A percentile compares a stretch with the other conserved stretches of the same genome.
Evolutionary conservation across 768 basidiomycete genomes (phyloP).

Genomic region (Cystobasidium onofrii): DNA sequence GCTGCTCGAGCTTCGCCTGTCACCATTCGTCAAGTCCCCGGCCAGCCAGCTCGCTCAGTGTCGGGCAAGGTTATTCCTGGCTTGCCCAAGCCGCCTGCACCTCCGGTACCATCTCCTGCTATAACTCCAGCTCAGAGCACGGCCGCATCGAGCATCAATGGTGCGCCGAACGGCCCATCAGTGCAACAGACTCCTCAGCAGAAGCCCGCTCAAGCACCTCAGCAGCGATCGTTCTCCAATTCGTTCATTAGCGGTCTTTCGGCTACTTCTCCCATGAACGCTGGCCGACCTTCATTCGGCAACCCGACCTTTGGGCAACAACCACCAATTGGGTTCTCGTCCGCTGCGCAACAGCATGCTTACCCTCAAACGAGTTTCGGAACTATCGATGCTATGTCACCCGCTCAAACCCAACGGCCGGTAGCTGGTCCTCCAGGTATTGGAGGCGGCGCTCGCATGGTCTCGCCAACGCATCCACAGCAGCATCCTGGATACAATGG

Average conservation of each 20-base stretch:
- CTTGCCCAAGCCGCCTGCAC: conserved; percentile 34
- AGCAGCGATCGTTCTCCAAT: not conserved
- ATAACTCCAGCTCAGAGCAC: not conserved
- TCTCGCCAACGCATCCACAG: conserved; percentile 4
- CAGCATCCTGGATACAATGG: not conserved
- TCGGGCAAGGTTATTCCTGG: conserved; percentile 36
- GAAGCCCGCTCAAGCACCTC: not conserved
- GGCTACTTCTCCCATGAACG: not conserved
- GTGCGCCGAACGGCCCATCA: not conserved
- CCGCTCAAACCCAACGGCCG: not conserved
- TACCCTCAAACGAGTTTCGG: conserved; percentile 2
- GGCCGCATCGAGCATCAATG: not conserved
- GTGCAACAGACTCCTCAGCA: not conserved
- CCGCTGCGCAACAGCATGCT: not conserved
- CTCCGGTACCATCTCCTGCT: not conserved
- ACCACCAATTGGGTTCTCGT: not conserved
- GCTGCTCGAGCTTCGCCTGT: conserved; percentile 32
- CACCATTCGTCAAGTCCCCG: conserved; percentile 20
- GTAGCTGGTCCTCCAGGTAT: conserved; percentile 11
- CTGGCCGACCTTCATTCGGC: not conserved
- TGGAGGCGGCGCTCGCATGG: not conserved
- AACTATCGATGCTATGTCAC: not conserved
- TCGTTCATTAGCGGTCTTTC: not conserved
- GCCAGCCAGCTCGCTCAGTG: not conserved
- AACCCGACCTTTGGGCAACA: not conserved